These are phyloP conservation scores for Tylopilus rubrobrunneus DNA, from an alignment of 768 basidiomycete species.

Conservation along the genomic window DNA sequence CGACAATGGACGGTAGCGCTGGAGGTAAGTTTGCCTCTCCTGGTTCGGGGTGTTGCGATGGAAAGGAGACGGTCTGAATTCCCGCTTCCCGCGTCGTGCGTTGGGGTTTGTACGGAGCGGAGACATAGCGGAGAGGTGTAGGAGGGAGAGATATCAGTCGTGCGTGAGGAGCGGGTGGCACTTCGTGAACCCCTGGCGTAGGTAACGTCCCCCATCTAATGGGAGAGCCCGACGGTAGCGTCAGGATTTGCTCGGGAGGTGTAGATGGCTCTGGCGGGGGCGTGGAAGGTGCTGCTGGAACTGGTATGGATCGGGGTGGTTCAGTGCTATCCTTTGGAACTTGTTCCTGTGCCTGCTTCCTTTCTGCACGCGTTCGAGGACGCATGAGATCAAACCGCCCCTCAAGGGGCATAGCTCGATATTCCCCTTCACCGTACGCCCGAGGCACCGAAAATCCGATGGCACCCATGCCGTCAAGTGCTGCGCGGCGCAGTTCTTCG, in stretches of 20 bases:
- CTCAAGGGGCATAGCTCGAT: conserved; percentile 77
- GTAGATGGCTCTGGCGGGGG: conserved; percentile 30
- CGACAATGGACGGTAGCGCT: conserved; percentile 76
- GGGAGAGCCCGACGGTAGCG: conserved; percentile 32
- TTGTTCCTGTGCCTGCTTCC: conserved; percentile 3
- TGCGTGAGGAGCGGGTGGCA: conserved; percentile 60
- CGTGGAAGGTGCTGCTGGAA: conserved; percentile 5
- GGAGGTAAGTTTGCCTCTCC: conserved; percentile 49
- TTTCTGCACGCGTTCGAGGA: conserved; percentile 26
- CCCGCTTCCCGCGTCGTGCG: conserved; percentile 16
- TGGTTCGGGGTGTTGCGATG: conserved; percentile 3
- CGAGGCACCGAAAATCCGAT: conserved; percentile 8
- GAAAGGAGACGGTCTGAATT: conserved; percentile 22
- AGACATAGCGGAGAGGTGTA: conserved; percentile 25
- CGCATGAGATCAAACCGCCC: conserved; percentile 88
- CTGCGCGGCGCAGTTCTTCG: conserved; percentile 35
- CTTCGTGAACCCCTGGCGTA: conserved; percentile 58
- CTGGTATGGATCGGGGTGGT: conserved; percentile 16
- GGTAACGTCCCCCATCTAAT: conserved; percentile 49
- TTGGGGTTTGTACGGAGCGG: conserved; percentile 14
- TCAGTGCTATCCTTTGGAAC: conserved; percentile 1
- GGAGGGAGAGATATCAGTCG: conserved; percentile 47
- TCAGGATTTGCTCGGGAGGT: conserved; percentile 32
- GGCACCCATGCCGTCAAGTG: conserved; percentile 29
- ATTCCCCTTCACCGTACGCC: conserved; percentile 58